A percentile compares a stretch with the other conserved stretches of the same genome.
phyloP scores from a whole-genome alignment of 1,284 basidiomycete genomes.

The Sporisorium scitamineum region DNA sequence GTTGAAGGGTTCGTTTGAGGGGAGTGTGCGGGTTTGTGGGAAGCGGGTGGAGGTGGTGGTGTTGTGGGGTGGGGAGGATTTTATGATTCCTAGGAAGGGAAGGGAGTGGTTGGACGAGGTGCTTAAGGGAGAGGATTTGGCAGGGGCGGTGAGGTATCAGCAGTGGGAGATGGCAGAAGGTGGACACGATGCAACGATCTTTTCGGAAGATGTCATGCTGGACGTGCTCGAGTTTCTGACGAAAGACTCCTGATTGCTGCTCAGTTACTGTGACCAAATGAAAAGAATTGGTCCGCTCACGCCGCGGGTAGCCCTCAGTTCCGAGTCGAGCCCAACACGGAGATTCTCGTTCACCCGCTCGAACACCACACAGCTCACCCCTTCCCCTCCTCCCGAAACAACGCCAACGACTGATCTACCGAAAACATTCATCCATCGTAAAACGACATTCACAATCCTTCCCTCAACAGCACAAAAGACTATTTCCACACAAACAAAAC shows the following conservation, averaged over 20 bases:
- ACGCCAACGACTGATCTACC: no score
- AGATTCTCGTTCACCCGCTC: no score
- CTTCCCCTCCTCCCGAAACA: no score
- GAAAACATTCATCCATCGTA: no score
- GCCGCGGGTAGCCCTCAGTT: no score
- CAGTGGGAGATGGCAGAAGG: conserved; percentile 28
- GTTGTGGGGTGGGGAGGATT: conserved; percentile 26
- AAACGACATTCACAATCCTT: no score
- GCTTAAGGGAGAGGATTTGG: background rate
- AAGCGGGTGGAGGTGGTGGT: conserved; percentile 15
- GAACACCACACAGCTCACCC: no score
- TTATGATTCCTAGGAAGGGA: conserved; percentile 29
- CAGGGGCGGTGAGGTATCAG: background rate
- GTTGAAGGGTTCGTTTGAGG: conserved; percentile 2
- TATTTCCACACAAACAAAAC: no score
- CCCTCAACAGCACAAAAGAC: no score
- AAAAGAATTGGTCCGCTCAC: no score
- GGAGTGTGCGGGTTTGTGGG: background rate
- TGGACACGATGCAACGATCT: conserved; percentile 29
- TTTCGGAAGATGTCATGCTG: conserved; percentile 17
- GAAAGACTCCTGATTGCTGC: background rate
- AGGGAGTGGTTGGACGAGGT: conserved; percentile 15
- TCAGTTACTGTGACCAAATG: no score
- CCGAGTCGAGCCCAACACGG: no score
- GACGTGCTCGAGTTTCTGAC: conserved; percentile 14